Evolutionary conservation across 768 basidiomycete species (phyloP).

Genomic region (Mycena floridula): DNA sequence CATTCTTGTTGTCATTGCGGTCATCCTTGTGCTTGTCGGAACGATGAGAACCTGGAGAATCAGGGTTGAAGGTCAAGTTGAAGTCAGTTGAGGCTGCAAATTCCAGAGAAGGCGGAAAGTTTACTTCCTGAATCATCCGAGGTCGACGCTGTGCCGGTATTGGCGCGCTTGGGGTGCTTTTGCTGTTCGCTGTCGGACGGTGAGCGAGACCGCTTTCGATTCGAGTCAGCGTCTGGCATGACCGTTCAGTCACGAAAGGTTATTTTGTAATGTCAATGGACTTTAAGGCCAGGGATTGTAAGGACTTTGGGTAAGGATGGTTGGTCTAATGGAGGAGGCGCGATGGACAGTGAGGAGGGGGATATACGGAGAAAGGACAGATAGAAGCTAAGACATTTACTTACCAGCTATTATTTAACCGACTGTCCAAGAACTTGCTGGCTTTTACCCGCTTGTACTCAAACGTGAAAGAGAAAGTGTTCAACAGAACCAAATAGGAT

Average conservation of each 20-base stretch:
- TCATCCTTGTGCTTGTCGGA: slow-evolving; percentile 39
- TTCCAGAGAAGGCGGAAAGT: slow-evolving; percentile 37
- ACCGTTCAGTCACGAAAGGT: slow-evolving; percentile 43
- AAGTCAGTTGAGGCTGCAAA: slow-evolving; percentile 46
- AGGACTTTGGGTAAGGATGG: slow-evolving; percentile 3
- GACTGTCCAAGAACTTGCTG: too few species aligned
- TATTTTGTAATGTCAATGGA: slow-evolving; percentile 1
- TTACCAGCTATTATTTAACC: too few species aligned
- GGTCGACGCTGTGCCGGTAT: slow-evolving; percentile 62
- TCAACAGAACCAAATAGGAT: too few species aligned
- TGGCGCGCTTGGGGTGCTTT: slow-evolving; percentile 78
- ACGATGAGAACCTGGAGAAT: slow-evolving; percentile 40
- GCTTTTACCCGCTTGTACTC: too few species aligned
- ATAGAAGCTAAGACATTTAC: too few species aligned
- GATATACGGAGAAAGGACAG: neutral
- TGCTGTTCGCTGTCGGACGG: slow-evolving; percentile 76
- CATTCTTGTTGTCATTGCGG: slow-evolving; percentile 19
- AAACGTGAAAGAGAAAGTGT: too few species aligned
- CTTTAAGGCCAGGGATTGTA: neutral
- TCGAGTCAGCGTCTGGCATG: slow-evolving; percentile 84
- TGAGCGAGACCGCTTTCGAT: slow-evolving; percentile 83
- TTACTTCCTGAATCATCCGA: slow-evolving; percentile 57
- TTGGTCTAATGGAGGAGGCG: slow-evolving; percentile 1
- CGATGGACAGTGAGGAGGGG: slow-evolving; percentile 1
- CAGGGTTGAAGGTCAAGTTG: slow-evolving; percentile 63